These are phyloP conservation scores for Psidium guajava DNA, from an alignment of 345 rosid genomes.

Conservation along the genomic window DNA sequence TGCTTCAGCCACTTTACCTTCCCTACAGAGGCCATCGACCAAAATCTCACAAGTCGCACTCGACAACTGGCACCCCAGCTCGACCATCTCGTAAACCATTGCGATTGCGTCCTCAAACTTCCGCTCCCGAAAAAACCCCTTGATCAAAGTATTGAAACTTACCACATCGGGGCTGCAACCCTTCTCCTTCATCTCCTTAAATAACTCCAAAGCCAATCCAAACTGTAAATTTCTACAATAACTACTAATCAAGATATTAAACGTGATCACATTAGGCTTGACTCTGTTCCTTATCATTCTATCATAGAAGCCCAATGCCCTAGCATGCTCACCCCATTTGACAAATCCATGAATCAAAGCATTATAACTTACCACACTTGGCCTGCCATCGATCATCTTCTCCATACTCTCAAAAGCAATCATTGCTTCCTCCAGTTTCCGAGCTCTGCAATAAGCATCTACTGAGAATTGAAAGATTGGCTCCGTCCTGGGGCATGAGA, in stretches of 20 bases:
- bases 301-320: constrained; percentile 38
- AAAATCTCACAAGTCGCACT: constrained; percentile 75
- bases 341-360: constrained; percentile 58
- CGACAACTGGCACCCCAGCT: constrained; percentile 45
- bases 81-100: constrained; percentile 83
- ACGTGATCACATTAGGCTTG: constrained; percentile 62
- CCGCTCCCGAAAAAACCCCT: constrained; percentile 49
- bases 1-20: constrained; percentile 33
- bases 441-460: constrained; percentile 43
- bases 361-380: constrained; percentile 44
- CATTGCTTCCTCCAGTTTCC: constrained; percentile 44
- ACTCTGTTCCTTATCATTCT: constrained; percentile 56
- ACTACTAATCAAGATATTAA: constrained; percentile 64
- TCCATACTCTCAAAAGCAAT: constrained; percentile 53
- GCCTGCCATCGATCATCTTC: constrained; percentile 65
- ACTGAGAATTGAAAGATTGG: constrained; percentile 43
- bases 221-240: constrained; percentile 44
- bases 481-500: constrained; percentile 70
- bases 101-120: constrained; percentile 51
- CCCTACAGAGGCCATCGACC: constrained; percentile 62
- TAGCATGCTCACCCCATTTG: constrained; percentile 37
- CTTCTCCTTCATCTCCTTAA: constrained; percentile 63
- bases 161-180: constrained; percentile 73
- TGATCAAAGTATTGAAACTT: constrained; percentile 75
- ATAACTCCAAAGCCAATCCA: constrained; percentile 49